Evolutionary conservation across 2,329 filamentous ascomycete genomes (phyloP).

Genomic region (Blumeriella jaapii): DNA sequence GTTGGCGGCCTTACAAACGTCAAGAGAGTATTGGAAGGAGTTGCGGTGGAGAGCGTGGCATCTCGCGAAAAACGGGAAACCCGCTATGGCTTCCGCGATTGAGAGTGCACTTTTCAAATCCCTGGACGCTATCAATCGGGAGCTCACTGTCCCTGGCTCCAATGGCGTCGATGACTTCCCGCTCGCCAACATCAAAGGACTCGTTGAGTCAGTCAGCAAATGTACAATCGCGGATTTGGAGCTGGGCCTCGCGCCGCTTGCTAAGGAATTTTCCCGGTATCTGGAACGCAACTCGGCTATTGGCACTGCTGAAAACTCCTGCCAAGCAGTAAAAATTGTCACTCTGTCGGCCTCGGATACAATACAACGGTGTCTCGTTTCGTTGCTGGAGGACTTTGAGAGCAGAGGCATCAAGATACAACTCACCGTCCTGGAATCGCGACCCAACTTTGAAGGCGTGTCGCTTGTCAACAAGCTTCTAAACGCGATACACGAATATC

Average conservation of each 20-base stretch:
- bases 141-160: background rate
- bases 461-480: conserved; percentile 36
- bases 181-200: conserved; percentile 2
- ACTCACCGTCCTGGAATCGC: conserved; percentile 52
- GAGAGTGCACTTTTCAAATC: conserved; percentile 37
- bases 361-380: conserved; percentile 36
- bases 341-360: conserved; percentile 55
- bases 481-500: conserved; percentile 19
- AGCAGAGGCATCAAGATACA: conserved; percentile 33
- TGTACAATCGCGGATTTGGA: conserved; percentile 11
- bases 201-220: conserved; percentile 17
- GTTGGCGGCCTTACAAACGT: conserved; percentile 20
- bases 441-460: conserved; percentile 55
- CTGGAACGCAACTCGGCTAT: conserved; percentile 3
- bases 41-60: conserved; percentile 49
- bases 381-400: conserved; percentile 28
- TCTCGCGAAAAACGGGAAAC: conserved; percentile 52
- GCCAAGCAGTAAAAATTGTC: conserved; percentile 36
- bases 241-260: conserved; percentile 6
- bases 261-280: conserved; percentile 5
- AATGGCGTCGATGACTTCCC: background rate
- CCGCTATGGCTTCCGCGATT: conserved; percentile 53
- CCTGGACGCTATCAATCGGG: conserved; percentile 26
- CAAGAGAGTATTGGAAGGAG: conserved; percentile 41
- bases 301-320: too few species aligned